A percentile compares a stretch with the other conserved stretches of the same genome.
phyloP scores from a whole-genome alignment of 2,329 filamentous ascomycete species.

The Pseudogymnoascus sp. region DNA sequence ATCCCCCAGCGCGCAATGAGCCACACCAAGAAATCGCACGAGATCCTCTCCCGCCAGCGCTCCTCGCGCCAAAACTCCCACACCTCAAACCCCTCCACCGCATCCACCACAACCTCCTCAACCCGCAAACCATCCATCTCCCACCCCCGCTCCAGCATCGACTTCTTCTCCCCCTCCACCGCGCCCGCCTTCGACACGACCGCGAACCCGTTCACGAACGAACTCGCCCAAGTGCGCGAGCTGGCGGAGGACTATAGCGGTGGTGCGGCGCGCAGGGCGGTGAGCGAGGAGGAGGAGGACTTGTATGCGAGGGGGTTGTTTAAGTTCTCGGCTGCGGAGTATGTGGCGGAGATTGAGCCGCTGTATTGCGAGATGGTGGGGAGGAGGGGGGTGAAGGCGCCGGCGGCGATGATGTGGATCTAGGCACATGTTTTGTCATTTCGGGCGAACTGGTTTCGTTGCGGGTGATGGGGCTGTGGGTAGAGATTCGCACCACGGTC shows the following conservation, averaged over 20 bases:
- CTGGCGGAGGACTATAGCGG: constrained; percentile 80
- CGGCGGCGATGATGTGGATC: not conserved
- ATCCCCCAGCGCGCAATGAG: constrained; percentile 75
- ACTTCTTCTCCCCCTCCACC: constrained; percentile 25
- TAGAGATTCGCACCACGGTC: not conserved
- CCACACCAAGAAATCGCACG: constrained; percentile 82
- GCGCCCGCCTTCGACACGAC: constrained; percentile 23
- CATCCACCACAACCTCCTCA: constrained; percentile 22
- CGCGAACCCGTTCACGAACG: constrained; percentile 73
- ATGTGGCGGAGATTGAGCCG: constrained; percentile 69
- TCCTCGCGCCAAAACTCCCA: constrained; percentile 54
- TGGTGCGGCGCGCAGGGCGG: constrained; percentile 44
- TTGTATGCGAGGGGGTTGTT: constrained; percentile 62
- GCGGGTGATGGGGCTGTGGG: not conserved
- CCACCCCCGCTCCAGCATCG: constrained; percentile 12
- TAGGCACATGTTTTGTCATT: not conserved
- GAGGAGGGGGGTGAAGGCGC: not conserved
- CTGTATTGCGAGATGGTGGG: constrained; percentile 30
- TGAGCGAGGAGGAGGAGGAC: constrained; percentile 66
- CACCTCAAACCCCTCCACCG: constrained; percentile 49
- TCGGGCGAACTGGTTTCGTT: not conserved
- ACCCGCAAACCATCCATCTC: constrained; percentile 26
- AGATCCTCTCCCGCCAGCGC: constrained; percentile 62
- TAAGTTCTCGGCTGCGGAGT: constrained; percentile 73
- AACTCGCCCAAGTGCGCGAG: constrained; percentile 87